Conservation (phyloP, 495 filamentous ascomycete genomes). For the Aspergillus mulundensis region DNA sequence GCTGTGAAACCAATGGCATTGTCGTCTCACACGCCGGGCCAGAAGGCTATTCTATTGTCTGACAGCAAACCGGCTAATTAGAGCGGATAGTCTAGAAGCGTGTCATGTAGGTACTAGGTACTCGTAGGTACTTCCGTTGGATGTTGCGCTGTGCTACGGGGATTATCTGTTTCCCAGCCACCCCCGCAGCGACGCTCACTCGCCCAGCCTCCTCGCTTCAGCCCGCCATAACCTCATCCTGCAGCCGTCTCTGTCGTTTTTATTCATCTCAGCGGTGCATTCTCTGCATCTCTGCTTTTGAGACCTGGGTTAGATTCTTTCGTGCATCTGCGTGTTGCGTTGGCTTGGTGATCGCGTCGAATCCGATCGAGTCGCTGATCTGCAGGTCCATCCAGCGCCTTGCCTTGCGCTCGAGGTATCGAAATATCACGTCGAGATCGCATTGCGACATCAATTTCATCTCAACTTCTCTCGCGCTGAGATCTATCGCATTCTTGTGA, state of each 20-base stretch:
- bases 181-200: slow-evolving; percentile 20
- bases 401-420: not conserved
- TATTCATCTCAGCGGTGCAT: slow-evolving; percentile 8
- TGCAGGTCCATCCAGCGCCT: not conserved
- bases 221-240: slow-evolving; percentile 9
- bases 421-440: not conserved
- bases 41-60: not conserved
- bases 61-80: not conserved
- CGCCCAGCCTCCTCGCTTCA: slow-evolving; percentile 24
- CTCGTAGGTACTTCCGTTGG: not conserved
- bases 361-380: not conserved
- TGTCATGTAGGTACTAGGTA: not conserved
- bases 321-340: slow-evolving; percentile 6
- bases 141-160: too few relatives aligned
- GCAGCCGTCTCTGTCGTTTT: slow-evolving; percentile 3
- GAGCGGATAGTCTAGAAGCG: not conserved
- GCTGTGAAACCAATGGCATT: not conserved
- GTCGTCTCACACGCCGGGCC: not conserved
- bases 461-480: not conserved
- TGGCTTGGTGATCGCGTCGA: slow-evolving; percentile 1
- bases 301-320: not conserved
- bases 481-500: slow-evolving; percentile 1
- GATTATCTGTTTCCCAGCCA: slow-evolving; percentile 22
- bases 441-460: not conserved
- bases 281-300: slow-evolving; percentile 7